phyloP scores from a whole-genome alignment of 768 basidiomycete species.

The Tulasnella sp. region DNA sequence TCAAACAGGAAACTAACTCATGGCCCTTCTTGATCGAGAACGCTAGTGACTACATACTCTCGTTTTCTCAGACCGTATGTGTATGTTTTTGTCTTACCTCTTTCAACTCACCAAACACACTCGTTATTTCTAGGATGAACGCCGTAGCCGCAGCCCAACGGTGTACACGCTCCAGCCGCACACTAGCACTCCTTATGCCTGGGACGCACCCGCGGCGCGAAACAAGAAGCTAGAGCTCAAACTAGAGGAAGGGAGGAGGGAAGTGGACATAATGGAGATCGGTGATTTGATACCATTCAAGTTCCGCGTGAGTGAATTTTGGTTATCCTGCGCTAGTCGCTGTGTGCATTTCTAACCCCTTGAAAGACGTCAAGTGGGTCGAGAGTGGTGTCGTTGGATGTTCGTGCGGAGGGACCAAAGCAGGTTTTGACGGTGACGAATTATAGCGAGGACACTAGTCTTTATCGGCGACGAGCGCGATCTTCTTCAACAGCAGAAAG shows the following conservation, averaged over 20 bases:
- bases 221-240: constrained; percentile 67
- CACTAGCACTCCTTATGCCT: constrained; percentile 60
- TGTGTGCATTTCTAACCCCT: constrained; percentile 25
- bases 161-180: constrained; percentile 50
- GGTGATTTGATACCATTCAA: constrained; percentile 84
- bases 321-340: not conserved
- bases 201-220: constrained; percentile 81
- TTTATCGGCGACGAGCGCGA: constrained; percentile 70
- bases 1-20: constrained; percentile 50
- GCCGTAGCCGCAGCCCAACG: constrained; percentile 17
- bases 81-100: not conserved
- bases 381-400: constrained; percentile 76
- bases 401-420: constrained; percentile 75
- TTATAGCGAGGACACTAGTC: constrained; percentile 72
- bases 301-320: constrained; percentile 45
- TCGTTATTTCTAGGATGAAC: constrained; percentile 12
- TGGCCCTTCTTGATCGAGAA: constrained; percentile 95
- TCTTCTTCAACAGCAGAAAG: constrained; percentile 25
- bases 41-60: constrained; percentile 58
- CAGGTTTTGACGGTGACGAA: constrained; percentile 81
- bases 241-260: constrained; percentile 48
- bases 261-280: constrained; percentile 90
- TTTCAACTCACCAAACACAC: not conserved
- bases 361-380: constrained; percentile 36
- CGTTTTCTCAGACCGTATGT: constrained; percentile 63